Percentiles rank a stretch among this genome's conserved stretches.
Conservation (phyloP, 192 early-diverging fungal genomes). For the Umbelopsis isabellina region DNA sequence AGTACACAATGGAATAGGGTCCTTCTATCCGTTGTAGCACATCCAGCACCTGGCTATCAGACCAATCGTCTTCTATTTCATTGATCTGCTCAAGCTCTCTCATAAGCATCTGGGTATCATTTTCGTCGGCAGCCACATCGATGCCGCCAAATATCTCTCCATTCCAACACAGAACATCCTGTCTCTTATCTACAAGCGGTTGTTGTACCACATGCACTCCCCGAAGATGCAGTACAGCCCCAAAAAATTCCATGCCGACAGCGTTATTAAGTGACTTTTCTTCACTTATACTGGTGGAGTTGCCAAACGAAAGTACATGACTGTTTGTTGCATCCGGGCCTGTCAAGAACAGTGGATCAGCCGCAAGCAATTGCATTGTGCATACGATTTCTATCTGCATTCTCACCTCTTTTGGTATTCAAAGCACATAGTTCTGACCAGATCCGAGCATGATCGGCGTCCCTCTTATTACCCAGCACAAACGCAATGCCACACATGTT, state of each 20-base stretch:
- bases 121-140: constrained; percentile 43
- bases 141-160: constrained; percentile 90
- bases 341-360: constrained; percentile 14
- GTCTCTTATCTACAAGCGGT: constrained; percentile 52
- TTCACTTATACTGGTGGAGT: neutral
- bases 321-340: constrained; percentile 59
- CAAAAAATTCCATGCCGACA: constrained; percentile 46
- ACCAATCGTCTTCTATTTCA: constrained; percentile 31
- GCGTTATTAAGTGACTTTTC: neutral
- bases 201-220: constrained; percentile 59
- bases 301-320: neutral
- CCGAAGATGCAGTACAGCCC: constrained; percentile 72
- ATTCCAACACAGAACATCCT: constrained; percentile 78
- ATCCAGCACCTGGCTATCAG: constrained; percentile 39
- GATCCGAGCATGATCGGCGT: constrained; percentile 10
- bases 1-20: constrained; percentile 83
- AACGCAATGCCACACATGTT: constrained; percentile 65
- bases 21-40: constrained; percentile 67
- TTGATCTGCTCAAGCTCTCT: constrained; percentile 47
- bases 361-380: neutral
- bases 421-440: constrained; percentile 48
- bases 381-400: neutral
- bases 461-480: constrained; percentile 29
- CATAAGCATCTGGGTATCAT: constrained; percentile 59
- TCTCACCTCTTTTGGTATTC: constrained; percentile 57